phyloP scores from a whole-genome alignment of 2,329 filamentous ascomycete genomes.

The Coleophoma eucalyptorum region DNA sequence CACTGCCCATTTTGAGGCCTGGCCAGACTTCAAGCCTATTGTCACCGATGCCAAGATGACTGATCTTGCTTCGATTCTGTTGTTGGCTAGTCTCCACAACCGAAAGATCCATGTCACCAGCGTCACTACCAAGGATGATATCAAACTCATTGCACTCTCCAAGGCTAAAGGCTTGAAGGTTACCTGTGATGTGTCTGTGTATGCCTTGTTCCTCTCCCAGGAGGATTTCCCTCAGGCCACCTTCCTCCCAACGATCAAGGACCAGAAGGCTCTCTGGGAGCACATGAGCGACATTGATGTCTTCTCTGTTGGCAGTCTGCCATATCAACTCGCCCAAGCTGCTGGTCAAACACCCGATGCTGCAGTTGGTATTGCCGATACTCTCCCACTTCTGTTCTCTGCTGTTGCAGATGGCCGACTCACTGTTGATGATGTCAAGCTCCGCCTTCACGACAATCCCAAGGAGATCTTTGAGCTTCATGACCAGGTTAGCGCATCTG shows the following conservation, averaged over 20 bases:
- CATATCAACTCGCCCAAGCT: slow-evolving; percentile 67
- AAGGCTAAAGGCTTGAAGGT: slow-evolving; percentile 80
- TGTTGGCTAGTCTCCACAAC: slow-evolving; percentile 74
- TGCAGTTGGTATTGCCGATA: slow-evolving; percentile 66
- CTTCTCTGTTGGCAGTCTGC: slow-evolving; percentile 75
- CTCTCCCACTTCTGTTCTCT: slow-evolving; percentile 70
- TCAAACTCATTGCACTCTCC: slow-evolving; percentile 70
- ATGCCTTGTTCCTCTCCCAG: slow-evolving; percentile 71
- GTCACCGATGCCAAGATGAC: slow-evolving; percentile 78
- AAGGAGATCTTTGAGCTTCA: slow-evolving; percentile 80
- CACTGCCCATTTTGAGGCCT: slow-evolving; percentile 73
- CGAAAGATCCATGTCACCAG: slow-evolving; percentile 77
- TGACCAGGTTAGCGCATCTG: slow-evolving; percentile 67
- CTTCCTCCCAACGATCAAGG: slow-evolving; percentile 61
- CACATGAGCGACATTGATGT: slow-evolving; percentile 71
- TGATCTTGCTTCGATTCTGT: slow-evolving; percentile 74
- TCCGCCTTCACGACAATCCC: slow-evolving; percentile 71
- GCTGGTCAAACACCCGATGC: slow-evolving; percentile 50
- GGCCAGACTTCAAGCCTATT: slow-evolving; percentile 76
- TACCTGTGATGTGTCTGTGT: slow-evolving; percentile 79
- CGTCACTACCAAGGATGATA: slow-evolving; percentile 78
- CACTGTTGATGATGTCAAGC: slow-evolving; percentile 69
- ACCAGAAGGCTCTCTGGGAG: slow-evolving; percentile 73
- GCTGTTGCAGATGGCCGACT: slow-evolving; percentile 71
- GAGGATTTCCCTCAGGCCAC: slow-evolving; percentile 65